Evolutionary conservation across 2,329 filamentous ascomycete genomes (phyloP).

Genomic region (Ceratocystis destructans): DNA sequence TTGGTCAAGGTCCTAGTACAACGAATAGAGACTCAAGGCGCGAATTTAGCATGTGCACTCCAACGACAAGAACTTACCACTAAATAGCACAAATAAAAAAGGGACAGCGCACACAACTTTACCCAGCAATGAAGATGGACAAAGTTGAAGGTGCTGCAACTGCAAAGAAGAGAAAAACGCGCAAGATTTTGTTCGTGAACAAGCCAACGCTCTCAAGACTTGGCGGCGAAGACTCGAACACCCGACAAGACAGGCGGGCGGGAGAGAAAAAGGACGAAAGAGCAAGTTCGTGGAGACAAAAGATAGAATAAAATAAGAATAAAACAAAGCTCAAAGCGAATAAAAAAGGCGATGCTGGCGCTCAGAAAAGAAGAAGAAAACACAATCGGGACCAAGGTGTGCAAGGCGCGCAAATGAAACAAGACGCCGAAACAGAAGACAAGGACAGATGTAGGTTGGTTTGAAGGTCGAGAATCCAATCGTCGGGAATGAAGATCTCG

Average conservation of each 20-base stretch:
- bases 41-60: too few relatives aligned
- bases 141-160: neutral
- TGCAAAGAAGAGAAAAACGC: slow-evolving; percentile 16
- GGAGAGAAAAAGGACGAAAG: neutral
- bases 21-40: too few relatives aligned
- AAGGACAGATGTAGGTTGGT: neutral
- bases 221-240: neutral
- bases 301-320: neutral
- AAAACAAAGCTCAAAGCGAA: neutral
- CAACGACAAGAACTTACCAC: slow-evolving; percentile 2
- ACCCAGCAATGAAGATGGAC: neutral
- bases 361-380: neutral
- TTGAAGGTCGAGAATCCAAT: slow-evolving; percentile 1
- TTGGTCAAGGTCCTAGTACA: neutral
- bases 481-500: neutral
- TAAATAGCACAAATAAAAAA: slow-evolving; percentile 13
- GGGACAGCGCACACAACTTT: slow-evolving; percentile 10
- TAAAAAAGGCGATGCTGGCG: slow-evolving; percentile 3
- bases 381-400: neutral
- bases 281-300: neutral
- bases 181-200: neutral
- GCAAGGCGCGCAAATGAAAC: neutral
- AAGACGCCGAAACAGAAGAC: neutral
- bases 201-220: neutral
- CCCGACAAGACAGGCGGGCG: neutral